Evolutionary conservation across 139 green algal genomes (phyloP), one percentile per base, ranked within the genome.

Genomic region (Desmodesmus armatus): DNA sequence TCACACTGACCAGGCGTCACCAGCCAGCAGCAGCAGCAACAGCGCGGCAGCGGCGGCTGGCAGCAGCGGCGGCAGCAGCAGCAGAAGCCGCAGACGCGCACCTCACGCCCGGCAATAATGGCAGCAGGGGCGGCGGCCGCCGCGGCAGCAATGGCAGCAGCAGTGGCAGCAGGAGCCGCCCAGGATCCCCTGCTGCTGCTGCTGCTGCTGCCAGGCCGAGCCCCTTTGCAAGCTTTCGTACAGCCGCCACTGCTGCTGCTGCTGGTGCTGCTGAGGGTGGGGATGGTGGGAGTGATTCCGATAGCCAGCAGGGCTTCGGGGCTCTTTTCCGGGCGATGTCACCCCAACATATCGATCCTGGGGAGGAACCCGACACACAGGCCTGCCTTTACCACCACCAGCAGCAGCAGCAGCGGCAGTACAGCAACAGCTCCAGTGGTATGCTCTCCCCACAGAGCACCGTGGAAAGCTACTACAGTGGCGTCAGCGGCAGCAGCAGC

Each of bases 401-500:
- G 19, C 31, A 67, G 73, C 29, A 13, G 73, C 27, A 33, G 43
- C 31, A 21, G 27, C 9, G 0, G 27, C 70, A 55, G 35, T 2
- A 72, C 70, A 78, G 44, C 72, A 79, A 43, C 72, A 63, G 72
- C 43, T 43, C 27, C 72, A 47, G 44, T n/a, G n/a, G n/a, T n/a
- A n/a, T n/a, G n/a, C n/a, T n/a, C n/a, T n/a, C n/a, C n/a, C n/a
- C n/a, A n/a, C n/a, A n/a, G n/a, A n/a, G n/a, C n/a, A n/a, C n/a
- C n/a, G n/a, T n/a, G n/a, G n/a, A n/a, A n/a, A n/a, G n/a, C n/a
- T n/a, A n/a, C n/a, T n/a, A n/a, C n/a, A n/a, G n/a, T n/a, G n/a
- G 33, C 17, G 41, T 29, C 23, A 78, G 39, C 5, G 27, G 72
- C 43, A 79, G 27, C 43, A 37, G 43, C 43, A 44, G 43, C 33